phyloP scores from a whole-genome alignment of 495 filamentous ascomycete species.

The Aspergillus kassunensis region DNA sequence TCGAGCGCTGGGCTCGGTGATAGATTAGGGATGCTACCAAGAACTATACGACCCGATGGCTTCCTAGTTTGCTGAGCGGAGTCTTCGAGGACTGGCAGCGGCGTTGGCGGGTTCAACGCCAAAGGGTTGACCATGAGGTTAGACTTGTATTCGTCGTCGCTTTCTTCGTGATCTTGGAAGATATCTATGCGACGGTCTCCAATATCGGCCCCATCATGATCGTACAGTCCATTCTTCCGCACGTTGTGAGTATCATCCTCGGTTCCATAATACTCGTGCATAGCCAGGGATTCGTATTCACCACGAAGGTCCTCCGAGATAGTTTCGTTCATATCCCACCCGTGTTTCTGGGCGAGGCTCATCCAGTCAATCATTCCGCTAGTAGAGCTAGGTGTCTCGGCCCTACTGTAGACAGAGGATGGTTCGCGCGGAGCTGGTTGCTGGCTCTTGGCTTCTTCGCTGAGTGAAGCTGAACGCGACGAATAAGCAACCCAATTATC shows the following conservation, averaged over 20 bases:
- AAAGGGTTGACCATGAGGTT: slow-evolving; percentile 44
- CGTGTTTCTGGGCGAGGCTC: slow-evolving; percentile 28
- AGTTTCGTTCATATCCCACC: slow-evolving; percentile 27
- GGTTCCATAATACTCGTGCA: slow-evolving; percentile 34
- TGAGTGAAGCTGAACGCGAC: slow-evolving; percentile 48
- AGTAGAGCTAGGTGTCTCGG: slow-evolving; percentile 32
- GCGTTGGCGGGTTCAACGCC: slow-evolving; percentile 51
- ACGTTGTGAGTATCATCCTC: slow-evolving; percentile 26
- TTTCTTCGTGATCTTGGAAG: slow-evolving; percentile 46
- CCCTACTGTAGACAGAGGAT: slow-evolving; percentile 43
- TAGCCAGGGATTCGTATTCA: slow-evolving; percentile 40
- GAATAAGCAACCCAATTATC: slow-evolving; percentile 61
- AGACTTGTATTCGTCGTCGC: slow-evolving; percentile 33
- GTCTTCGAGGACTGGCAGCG: slow-evolving; percentile 34
- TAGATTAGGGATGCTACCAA: slow-evolving; percentile 35
- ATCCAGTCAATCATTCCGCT: slow-evolving; percentile 38
- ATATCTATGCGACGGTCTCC: slow-evolving; percentile 39
- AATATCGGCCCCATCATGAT: slow-evolving; percentile 34
- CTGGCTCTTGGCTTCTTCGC: slow-evolving; percentile 22
- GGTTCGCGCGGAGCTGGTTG: slow-evolving; percentile 40
- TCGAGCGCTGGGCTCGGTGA: slow-evolving; percentile 24
- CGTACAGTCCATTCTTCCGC: slow-evolving; percentile 20
- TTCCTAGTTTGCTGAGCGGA: slow-evolving; percentile 20
- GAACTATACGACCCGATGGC: slow-evolving; percentile 21
- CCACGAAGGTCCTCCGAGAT: slow-evolving; percentile 37